Conservation (phyloP, 2,329 filamentous ascomycete species). For the Aspergillus fijiensis region DNA sequence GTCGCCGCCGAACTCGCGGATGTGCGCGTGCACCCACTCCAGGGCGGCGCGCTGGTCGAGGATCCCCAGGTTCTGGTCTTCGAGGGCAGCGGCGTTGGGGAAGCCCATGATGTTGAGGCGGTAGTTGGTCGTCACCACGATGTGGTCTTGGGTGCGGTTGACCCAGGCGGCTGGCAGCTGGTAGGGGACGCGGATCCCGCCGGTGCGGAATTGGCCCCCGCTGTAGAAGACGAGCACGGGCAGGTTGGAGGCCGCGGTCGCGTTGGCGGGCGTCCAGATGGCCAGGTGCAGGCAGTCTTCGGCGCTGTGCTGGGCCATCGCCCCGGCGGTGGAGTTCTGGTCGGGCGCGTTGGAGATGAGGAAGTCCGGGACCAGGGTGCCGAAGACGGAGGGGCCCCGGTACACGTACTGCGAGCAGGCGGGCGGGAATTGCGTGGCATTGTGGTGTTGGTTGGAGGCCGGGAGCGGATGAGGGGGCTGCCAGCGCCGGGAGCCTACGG, state of each 20-base stretch:
- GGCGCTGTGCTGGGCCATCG: background rate
- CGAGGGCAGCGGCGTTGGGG: background rate
- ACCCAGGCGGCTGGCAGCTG: background rate
- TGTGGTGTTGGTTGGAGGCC: background rate
- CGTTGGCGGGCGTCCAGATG: background rate
- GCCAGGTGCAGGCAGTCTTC: constrained; percentile 6
- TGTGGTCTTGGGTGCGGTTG: background rate
- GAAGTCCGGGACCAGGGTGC: background rate
- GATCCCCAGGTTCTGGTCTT: background rate
- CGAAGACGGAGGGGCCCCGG: background rate
- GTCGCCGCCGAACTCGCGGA: background rate
- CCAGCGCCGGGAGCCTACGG: background rate
- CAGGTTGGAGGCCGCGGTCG: background rate
- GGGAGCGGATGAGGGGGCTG: background rate
- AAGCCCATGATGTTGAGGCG: constrained; percentile 3
- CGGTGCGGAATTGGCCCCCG: background rate
- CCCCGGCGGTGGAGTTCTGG: background rate
- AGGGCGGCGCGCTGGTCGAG: constrained; percentile 2
- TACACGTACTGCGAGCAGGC: constrained; percentile 2
- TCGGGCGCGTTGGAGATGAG: background rate
- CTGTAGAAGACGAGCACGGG: constrained; percentile 1
- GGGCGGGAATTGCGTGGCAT: background rate
- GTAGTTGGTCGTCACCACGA: constrained; percentile 3
- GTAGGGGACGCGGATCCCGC: background rate
- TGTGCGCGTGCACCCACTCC: background rate